Base-by-base conservation (phyloP, 169 alveolate genomes). In the Eimeria nieschulzi region DNA sequence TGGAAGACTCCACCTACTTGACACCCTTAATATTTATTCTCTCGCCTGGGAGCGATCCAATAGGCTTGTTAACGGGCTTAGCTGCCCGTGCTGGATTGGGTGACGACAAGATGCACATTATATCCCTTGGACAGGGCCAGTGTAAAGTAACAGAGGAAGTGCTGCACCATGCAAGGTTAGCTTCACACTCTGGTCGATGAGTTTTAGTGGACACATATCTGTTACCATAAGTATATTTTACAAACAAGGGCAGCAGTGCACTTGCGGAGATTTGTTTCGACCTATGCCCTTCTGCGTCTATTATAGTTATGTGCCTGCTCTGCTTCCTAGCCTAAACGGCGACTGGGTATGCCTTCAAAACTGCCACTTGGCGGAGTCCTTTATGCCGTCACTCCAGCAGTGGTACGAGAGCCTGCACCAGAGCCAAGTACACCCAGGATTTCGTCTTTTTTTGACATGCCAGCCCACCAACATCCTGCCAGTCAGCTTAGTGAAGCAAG, bases 41-140 rank as follows among this genome's bases (percentile, higher is more conserved):
- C 91, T 96, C 98, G 10, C 97, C 99, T 23, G 99, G 99, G 10
- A 98, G 99, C 79, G 99, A 98, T 91, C 99, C 99, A 7, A 96
- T 97, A 5, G 96, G 97, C 26, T 96, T 96, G 63, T 93, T 98
- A 95, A 94, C 61, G 95, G 95, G 82, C 93, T 95, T 84, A 97
- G 96, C 75, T 96, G 97, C 96, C 96, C 95, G 23, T 92, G 80
- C 10, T 78, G 88, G 76, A 54, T 26, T 68, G 21, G 54, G 76
- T 12, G 84, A 85, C 25, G 71, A 33, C 33, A 72, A 56, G 64
- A 91, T 97, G 91, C 97, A 96, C 92, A 96, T 95, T 92, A 93
- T 98, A 26, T 97, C 99, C 10, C 96, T 98, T 19, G 99, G 99
- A 12, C 97, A 98, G 93, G 99, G 99, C 21, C 98, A 98, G 93